These are phyloP conservation scores for Dissophora ornata DNA, from an alignment of 192 early-diverging fungal species.

Conservation along the genomic window DNA sequence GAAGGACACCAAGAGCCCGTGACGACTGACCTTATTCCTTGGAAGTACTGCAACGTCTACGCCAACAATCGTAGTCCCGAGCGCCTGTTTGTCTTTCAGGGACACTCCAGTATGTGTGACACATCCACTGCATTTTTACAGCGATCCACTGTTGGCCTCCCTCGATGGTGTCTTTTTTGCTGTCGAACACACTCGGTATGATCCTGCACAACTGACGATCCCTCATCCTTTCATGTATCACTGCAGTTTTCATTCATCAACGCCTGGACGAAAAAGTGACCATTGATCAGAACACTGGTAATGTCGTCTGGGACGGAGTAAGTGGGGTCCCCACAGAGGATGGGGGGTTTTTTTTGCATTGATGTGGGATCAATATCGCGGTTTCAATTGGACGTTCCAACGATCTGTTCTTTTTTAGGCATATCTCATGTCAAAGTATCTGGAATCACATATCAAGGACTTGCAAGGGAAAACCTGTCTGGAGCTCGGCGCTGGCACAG, in stretches of 20 bases:
- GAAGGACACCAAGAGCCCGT: background rate
- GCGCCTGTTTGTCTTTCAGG: constrained; percentile 44
- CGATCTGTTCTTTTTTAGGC: constrained; percentile 21
- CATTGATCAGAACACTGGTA: constrained; percentile 54
- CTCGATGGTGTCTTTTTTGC: too few relatives aligned
- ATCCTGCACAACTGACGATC: background rate
- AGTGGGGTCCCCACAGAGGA: too few relatives aligned
- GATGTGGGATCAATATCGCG: too few relatives aligned
- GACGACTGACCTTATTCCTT: constrained; percentile 26
- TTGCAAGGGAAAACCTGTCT: constrained; percentile 43
- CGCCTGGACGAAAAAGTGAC: constrained; percentile 44
- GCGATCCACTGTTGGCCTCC: too few relatives aligned
- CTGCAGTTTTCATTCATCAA: constrained; percentile 36
- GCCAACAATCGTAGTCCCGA: constrained; percentile 49
- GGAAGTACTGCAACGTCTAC: constrained; percentile 57
- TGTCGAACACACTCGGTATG: too few relatives aligned
- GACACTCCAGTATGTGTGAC: constrained; percentile 38
- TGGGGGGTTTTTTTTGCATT: too few relatives aligned
- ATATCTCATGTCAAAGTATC: constrained; percentile 36
- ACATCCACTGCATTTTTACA: too few relatives aligned
- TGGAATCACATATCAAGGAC: constrained; percentile 28
- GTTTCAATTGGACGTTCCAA: too few relatives aligned
- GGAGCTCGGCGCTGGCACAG: constrained; percentile 49
- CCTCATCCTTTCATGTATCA: background rate
- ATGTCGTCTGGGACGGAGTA: constrained; percentile 56